Evolutionary conservation across 345 rosid species (phyloP).

Genomic region (Salix purpurea): DNA sequence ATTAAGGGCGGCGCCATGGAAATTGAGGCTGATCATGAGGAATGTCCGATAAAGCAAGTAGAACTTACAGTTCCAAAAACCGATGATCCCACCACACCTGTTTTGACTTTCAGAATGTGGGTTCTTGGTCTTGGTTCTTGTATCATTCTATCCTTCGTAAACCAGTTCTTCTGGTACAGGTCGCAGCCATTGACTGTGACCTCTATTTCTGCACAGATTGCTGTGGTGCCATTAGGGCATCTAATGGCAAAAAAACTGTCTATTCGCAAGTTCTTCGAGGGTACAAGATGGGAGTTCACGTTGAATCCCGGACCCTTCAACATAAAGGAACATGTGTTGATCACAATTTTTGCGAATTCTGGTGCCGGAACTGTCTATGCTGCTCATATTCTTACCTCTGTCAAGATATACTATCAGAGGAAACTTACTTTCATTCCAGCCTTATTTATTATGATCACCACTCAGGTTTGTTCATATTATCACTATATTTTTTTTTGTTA

Average conservation of each 20-base stretch:
- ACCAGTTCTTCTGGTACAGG: slow-evolving; percentile 2
- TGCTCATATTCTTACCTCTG: slow-evolving; percentile 61
- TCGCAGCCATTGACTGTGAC: neutral
- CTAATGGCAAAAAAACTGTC: neutral
- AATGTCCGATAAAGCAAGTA: slow-evolving; percentile 54
- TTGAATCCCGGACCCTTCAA: slow-evolving; percentile 82
- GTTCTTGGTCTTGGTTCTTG: slow-evolving; percentile 57
- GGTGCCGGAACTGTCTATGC: slow-evolving; percentile 82
- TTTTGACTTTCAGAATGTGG: slow-evolving; percentile 78
- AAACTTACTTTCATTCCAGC: slow-evolving; percentile 55
- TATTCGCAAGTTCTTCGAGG: neutral
- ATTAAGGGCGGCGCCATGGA: slow-evolving; percentile 18
- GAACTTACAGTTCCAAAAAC: slow-evolving; percentile 81
- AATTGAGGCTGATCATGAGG: slow-evolving; percentile 14
- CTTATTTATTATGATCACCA: slow-evolving; percentile 61
- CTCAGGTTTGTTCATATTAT: slow-evolving; percentile 51
- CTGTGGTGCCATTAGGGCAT: neutral
- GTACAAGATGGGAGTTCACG: slow-evolving; percentile 35
- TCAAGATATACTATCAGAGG: slow-evolving; percentile 59
- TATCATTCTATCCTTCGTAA: neutral
- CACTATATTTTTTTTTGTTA: neutral
- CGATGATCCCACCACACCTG: slow-evolving; percentile 63
- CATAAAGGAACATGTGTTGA: slow-evolving; percentile 67
- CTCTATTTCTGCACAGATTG: neutral
- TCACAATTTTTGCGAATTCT: slow-evolving; percentile 63